A percentile compares a stretch with the other conserved stretches of the same genome.
Evolutionary conservation across 2,329 filamentous ascomycete species (phyloP).

Genomic region (Gaeumannomyces tritici): DNA sequence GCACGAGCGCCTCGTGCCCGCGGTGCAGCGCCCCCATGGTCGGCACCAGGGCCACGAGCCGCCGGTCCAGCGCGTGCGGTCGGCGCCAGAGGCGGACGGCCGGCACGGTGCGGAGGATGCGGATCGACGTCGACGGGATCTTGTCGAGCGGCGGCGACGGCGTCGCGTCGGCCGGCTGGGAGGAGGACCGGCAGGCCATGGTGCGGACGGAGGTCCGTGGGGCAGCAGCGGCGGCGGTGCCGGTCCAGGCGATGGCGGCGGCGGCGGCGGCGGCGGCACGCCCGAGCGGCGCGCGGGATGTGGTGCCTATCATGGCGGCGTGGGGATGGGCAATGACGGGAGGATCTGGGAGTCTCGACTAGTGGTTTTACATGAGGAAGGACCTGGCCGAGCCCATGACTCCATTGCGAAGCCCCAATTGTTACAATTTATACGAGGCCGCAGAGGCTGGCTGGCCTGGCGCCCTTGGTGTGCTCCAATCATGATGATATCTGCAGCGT

Average conservation of each 20-base stretch:
- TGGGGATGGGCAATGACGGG: background rate
- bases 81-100: slow-evolving; percentile 61
- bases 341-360: background rate
- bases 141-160: slow-evolving; percentile 25
- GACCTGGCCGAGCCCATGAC: background rate
- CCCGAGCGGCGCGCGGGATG: background rate
- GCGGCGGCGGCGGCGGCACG: background rate
- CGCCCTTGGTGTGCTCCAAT: no score
- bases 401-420: slow-evolving; percentile 4
- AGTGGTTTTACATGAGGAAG: background rate
- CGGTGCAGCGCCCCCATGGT: slow-evolving; percentile 97
- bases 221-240: background rate
- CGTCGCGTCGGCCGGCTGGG: background rate
- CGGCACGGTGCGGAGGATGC: slow-evolving; percentile 66
- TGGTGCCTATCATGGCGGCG: background rate
- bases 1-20: slow-evolving; percentile 80
- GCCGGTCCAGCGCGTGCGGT: slow-evolving; percentile 54
- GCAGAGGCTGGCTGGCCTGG: background rate
- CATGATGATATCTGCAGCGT: slow-evolving; percentile 7
- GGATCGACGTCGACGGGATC: slow-evolving; percentile 49
- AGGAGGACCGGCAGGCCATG: background rate
- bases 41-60: slow-evolving; percentile 78
- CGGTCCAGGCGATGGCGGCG: background rate
- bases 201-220: background rate
- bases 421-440: background rate